Evolutionary conservation across 2,329 filamentous ascomycete genomes (phyloP), one percentile per base, ranked within the genome.

Genomic region (Chaetothyriales sp.): DNA sequence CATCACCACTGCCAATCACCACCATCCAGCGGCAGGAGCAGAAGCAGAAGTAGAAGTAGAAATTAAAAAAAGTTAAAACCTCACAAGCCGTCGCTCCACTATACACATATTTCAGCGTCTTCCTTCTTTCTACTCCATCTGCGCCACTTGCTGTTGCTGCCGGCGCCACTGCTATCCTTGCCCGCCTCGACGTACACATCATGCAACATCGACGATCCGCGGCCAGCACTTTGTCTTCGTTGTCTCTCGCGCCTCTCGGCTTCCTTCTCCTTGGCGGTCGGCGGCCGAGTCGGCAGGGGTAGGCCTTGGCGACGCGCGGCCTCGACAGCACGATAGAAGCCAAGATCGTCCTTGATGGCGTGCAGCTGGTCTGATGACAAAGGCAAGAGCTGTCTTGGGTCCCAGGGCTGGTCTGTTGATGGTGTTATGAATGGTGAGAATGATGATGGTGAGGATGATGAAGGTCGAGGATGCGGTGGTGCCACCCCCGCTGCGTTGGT

Each of bases 211-310:
- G 13, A 15, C 13, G 33, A 40, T 15, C 9, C 10, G 2, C 33
- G 10, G 10, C 10, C 33, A 15, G 10, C 13, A 13, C 33, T 40
- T 40, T 15, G 2, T 40, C 33, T 40, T 73, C 18, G 74, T 6
- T 25, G 22, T 25, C 6, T 25, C 52, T 47, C 45, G 10, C 19
- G 18, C 29, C 25, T 43, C 44, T 54, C 52, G 25, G 48, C 52
- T 8, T 51, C 37, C 52, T 54, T 54, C 19, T 54, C 52, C 13
- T 44, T 43, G 18, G 49, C 43, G 5, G 52, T 54, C 25, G 44
- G 49, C 25, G 49, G 48, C 15, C 52, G 48, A 18, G 46, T 52
- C 7, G 52, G 52, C 5, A 54, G 46, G 13, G 52, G 40, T 20
- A 46, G 44, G 13, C 43, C 29, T 18, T 25, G 28, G 28, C 49